phyloP scores from a whole-genome alignment of 73 alveolate species.

The Durusdinium trenchii region DNA sequence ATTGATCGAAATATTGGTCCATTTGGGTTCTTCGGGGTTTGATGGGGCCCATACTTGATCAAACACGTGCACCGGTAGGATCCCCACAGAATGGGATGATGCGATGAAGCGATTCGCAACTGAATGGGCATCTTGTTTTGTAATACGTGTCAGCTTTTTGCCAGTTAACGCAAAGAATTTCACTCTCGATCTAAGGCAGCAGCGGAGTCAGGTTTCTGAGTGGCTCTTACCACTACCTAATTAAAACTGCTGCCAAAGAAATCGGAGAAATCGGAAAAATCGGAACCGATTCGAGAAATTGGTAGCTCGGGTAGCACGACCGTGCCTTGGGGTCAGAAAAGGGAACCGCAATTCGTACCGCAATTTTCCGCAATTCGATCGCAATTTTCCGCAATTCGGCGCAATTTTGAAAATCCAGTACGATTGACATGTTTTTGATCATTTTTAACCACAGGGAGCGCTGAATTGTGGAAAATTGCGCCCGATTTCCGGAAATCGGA shows the following conservation, averaged over 20 bases:
- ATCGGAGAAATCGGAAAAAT: not conserved
- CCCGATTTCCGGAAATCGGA: not conserved
- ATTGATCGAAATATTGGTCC: not conserved
- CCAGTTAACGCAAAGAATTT: not conserved
- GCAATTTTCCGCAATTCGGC: not conserved
- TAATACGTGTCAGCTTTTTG: not conserved
- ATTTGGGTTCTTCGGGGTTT: not conserved
- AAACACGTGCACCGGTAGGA: no score
- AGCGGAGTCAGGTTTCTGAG: not conserved
- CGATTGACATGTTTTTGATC: not conserved
- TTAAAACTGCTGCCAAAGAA: not conserved
- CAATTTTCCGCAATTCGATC: constrained; percentile 43
- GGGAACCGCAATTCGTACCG: constrained; percentile 28
- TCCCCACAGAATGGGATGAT: not conserved
- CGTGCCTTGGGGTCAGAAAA: not conserved
- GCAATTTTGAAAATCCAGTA: not conserved
- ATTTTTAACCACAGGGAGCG: no score
- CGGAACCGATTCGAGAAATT: not conserved
- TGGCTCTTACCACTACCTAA: not conserved
- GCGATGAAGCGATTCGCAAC: not conserved
- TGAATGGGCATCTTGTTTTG: not conserved
- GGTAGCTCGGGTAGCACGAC: no score
- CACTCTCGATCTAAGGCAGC: not conserved
- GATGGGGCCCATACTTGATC: not conserved
- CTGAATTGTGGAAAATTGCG: not conserved